phyloP scores from a whole-genome alignment of 2,329 filamentous ascomycete species.

The Verticillium nonalfalfae region DNA sequence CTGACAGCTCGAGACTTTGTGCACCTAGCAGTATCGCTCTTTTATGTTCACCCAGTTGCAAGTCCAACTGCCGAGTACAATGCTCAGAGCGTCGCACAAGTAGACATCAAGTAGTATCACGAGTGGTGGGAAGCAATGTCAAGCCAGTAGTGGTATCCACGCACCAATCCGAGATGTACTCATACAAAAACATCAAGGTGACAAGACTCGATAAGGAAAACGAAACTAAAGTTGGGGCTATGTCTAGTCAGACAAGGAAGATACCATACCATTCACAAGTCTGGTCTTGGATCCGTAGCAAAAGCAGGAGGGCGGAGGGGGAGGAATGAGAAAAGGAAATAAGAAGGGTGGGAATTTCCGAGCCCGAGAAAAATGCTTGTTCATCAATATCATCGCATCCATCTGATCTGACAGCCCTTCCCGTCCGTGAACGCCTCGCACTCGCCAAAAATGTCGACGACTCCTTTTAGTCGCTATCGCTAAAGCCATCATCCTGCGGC shows the following conservation, averaged over 20 bases:
- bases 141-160: neutral
- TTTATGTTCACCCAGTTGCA: too few relatives aligned
- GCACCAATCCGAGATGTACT: neutral
- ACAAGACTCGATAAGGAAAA: slow-evolving; percentile 4
- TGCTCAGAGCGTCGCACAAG: neutral
- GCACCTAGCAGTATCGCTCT: too few relatives aligned
- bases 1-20: too few relatives aligned
- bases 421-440: neutral
- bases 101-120: neutral
- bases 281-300: neutral
- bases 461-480: slow-evolving; percentile 25
- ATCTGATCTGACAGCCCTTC: neutral
- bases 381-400: slow-evolving; percentile 1
- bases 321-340: neutral
- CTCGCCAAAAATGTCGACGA: neutral
- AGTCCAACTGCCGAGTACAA: too few relatives aligned
- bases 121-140: neutral
- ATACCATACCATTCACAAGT: neutral
- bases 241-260: neutral
- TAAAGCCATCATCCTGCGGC: slow-evolving; percentile 27
- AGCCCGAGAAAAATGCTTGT: neutral
- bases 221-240: neutral
- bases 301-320: neutral
- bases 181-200: neutral
- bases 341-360: neutral